These are phyloP conservation scores for Pterocarpus macrocarpus DNA, from an alignment of 306 rosid species.

Conservation along the genomic window DNA sequence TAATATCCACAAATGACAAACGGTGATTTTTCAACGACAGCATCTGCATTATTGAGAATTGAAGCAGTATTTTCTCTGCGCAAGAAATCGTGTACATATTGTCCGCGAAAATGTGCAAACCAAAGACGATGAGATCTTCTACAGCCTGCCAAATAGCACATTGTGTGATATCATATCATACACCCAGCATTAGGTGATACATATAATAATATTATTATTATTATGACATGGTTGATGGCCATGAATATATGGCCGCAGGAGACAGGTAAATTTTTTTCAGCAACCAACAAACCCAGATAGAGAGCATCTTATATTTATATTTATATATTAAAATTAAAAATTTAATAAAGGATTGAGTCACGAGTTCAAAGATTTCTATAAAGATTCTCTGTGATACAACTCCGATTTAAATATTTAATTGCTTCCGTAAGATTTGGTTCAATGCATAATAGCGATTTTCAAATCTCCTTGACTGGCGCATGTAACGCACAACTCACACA, in stretches of 20 bases:
- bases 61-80: not conserved
- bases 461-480: constrained; percentile 26
- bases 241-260: constrained; percentile 9
- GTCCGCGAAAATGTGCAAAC: not conserved
- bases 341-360: constrained; percentile 1
- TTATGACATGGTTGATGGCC: not conserved
- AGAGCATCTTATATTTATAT: not conserved
- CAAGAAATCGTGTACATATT: constrained; percentile 14
- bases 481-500: constrained; percentile 29
- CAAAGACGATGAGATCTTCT: constrained; percentile 19
- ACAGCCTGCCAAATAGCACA: not conserved
- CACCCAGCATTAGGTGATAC: constrained; percentile 1
- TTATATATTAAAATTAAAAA: not conserved
- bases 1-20: not conserved
- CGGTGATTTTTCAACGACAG: constrained; percentile 30
- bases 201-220: not conserved
- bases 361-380: not conserved
- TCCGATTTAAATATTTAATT: constrained; percentile 30
- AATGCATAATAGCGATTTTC: constrained; percentile 37
- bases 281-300: constrained; percentile 19
- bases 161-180: constrained; percentile 27
- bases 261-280: constrained; percentile 35
- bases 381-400: constrained; percentile 8
- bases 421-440: constrained; percentile 45
- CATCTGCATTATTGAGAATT: constrained; percentile 44